Conservation (phyloP, 805 yeast species). For the Yarrowia yakushimensis region DNA sequence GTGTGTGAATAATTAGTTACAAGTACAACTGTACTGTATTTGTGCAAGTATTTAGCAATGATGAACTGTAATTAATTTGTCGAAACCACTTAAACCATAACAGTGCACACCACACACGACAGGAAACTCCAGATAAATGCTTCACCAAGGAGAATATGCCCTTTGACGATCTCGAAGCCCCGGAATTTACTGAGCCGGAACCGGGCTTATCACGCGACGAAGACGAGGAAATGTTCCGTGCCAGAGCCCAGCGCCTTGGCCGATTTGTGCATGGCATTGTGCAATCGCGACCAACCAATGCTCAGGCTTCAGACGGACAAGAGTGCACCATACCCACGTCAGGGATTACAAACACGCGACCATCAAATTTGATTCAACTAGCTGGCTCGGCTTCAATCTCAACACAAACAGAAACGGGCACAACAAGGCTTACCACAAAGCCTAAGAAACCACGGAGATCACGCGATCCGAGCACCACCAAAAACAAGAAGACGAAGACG, state of each 20-base stretch:
- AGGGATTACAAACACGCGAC: background rate
- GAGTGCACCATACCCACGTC: background rate
- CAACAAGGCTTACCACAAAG: background rate
- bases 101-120: background rate
- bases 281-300: background rate
- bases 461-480: background rate
- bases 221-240: slow-evolving; percentile 2
- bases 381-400: background rate
- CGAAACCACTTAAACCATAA: background rate
- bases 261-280: background rate
- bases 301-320: background rate
- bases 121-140: background rate
- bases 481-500: background rate
- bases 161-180: slow-evolving; percentile 1
- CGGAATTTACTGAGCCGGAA: background rate
- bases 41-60: too few relatives aligned
- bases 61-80: background rate
- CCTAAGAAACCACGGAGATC: background rate
- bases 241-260: background rate
- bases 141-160: background rate
- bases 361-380: background rate
- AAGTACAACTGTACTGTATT: too few relatives aligned
- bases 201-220: slow-evolving; percentile 14
- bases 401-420: background rate
- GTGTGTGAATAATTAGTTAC: too few relatives aligned